Conservation (phyloP, 2,329 filamentous ascomycete species). For the Diaporthe destruens region DNA sequence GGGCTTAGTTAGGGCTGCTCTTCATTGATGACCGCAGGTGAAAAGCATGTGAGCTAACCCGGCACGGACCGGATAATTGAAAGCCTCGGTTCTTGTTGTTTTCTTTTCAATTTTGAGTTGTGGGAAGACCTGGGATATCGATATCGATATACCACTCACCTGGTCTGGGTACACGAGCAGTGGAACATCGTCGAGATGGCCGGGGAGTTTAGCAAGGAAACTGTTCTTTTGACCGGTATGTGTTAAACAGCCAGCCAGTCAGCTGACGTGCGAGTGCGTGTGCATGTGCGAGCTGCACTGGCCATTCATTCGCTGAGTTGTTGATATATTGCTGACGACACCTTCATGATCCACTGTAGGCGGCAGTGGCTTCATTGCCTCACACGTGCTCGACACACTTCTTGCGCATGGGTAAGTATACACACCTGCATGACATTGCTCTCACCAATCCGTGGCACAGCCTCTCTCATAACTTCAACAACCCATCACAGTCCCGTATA, state of each 20-base stretch:
- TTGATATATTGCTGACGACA: background rate
- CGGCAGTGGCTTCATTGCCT: conserved; percentile 67
- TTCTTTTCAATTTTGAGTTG: background rate
- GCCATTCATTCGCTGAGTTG: background rate
- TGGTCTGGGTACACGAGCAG: background rate
- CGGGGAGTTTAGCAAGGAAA: conserved; percentile 37
- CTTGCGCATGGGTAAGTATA: conserved; percentile 54
- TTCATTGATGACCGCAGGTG: background rate
- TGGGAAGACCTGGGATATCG: background rate
- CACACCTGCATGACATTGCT: conserved; percentile 17
- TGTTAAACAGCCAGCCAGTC: conserved; percentile 22
- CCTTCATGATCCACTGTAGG: conserved; percentile 46
- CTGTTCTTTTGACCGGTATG: conserved; percentile 48
- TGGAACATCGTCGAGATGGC: background rate
- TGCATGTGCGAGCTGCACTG: no score
- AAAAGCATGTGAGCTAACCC: background rate
- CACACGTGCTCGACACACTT: conserved; percentile 63
- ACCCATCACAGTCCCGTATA: no score
- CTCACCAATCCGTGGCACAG: background rate
- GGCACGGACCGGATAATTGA: background rate
- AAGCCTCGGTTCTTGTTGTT: no score
- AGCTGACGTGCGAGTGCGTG: no score
- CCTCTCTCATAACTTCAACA: background rate
- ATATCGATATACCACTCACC: no score
- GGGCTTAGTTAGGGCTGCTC: background rate